These are phyloP conservation scores for Rhizopus microsporus DNA, from an alignment of 371 early-diverging fungal species.

Conservation along the genomic window DNA sequence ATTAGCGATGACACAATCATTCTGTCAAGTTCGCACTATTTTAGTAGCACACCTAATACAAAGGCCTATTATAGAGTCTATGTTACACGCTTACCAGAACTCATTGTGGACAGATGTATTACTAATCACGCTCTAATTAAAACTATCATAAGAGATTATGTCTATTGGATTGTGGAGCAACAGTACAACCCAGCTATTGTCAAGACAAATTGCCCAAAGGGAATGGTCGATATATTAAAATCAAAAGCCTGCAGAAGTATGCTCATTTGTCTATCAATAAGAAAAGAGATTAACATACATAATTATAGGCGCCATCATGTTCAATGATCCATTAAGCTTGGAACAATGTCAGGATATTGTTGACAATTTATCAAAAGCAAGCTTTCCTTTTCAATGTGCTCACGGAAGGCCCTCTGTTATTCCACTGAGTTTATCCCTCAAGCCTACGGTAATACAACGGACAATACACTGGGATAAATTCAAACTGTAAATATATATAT, in stretches of 20 bases:
- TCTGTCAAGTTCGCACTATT: constrained; percentile 31
- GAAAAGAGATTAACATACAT: constrained; percentile 1
- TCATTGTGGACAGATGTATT: constrained; percentile 66
- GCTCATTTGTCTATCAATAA: neutral
- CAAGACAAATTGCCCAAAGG: constrained; percentile 58
- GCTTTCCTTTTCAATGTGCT: constrained; percentile 71
- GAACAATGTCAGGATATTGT: constrained; percentile 59
- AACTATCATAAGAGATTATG: constrained; percentile 55
- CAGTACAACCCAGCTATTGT: constrained; percentile 12
- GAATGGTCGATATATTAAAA: constrained; percentile 67
- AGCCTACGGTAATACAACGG: constrained; percentile 1
- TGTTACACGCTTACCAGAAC: constrained; percentile 44
- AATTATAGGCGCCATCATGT: constrained; percentile 73
- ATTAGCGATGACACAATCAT: constrained; percentile 4
- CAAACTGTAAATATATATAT: neutral
- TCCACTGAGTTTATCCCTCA: constrained; percentile 10
- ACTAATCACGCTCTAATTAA: constrained; percentile 48
- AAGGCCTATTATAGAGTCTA: neutral
- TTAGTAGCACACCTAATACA: constrained; percentile 31
- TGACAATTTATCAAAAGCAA: constrained; percentile 50
- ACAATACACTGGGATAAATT: constrained; percentile 18
- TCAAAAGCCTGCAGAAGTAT: constrained; percentile 76
- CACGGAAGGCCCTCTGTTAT: constrained; percentile 52
- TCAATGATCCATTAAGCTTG: constrained; percentile 61
- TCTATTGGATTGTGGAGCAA: constrained; percentile 35